A percentile compares a stretch with the other conserved stretches of the same genome.
Conservation (phyloP, 331 rosid genomes). For the Spiraea crenata region DNA sequence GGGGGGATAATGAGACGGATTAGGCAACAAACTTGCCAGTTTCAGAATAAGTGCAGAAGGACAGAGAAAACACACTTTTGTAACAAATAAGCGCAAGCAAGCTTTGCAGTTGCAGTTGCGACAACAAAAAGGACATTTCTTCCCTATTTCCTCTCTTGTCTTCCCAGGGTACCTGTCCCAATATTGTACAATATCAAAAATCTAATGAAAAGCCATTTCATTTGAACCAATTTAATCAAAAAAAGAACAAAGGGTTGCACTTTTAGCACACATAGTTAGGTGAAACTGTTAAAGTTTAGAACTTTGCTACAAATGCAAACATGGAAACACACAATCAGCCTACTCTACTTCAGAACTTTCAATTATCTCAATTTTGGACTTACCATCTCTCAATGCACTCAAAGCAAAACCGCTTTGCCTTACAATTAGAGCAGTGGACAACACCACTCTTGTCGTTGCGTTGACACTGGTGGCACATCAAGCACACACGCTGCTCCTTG, state of each 20-base stretch:
- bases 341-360: neutral
- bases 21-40: neutral
- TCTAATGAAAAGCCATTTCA: neutral
- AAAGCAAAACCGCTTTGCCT: slow-evolving; percentile 53
- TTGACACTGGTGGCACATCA: slow-evolving; percentile 81
- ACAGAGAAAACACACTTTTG: neutral
- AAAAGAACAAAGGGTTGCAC: neutral
- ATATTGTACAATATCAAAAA: neutral
- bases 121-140: slow-evolving; percentile 63
- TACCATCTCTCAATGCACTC: slow-evolving; percentile 65
- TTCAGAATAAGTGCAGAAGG: neutral
- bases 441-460: slow-evolving; percentile 65
- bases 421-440: slow-evolving; percentile 48
- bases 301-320: too few relatives aligned
- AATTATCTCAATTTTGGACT: neutral
- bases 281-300: neutral
- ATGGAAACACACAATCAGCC: too few relatives aligned
- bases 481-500: slow-evolving; percentile 41
- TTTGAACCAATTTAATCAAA: neutral
- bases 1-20: too few relatives aligned
- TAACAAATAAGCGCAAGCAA: neutral
- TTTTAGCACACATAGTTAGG: neutral
- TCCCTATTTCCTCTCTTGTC: slow-evolving; percentile 45
- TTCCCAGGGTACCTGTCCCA: slow-evolving; percentile 62
- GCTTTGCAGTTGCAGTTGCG: slow-evolving; percentile 77